Base-by-base conservation (phyloP, 2,329 filamentous ascomycete species). In the Exserohilum rostratum region DNA sequence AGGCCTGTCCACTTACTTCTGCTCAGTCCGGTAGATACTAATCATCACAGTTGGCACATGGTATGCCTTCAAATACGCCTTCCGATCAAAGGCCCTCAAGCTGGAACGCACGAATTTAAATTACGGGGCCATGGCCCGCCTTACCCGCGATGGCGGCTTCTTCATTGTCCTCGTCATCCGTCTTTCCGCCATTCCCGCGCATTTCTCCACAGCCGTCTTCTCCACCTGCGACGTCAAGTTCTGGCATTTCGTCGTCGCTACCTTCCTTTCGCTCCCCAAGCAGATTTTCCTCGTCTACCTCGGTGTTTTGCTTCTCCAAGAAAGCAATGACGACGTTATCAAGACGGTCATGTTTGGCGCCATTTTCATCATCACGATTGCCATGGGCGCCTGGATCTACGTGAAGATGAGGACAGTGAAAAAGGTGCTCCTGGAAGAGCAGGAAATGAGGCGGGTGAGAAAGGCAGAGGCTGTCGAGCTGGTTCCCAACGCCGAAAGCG, bases 141-240 rank as follows among this genome's bases (percentile, higher is more conserved):
- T 74, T 6, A 72, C 69, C 3, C 65, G 71, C 35, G 71, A 74
- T 40, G 68, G 66, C 25, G 70, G 70, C 6, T 74, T 73, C 57
- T 60, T 66, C 58, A 70, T 74, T 27, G 69, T 74, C 20, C 64
- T 74, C 10, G 30, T 74, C 18, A 74, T 74, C 48, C 69, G 71
- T 6, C 62, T 74, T 6, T 68, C 64, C 31, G 71, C 69, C n/a
- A 65, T 73, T 25, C 71, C 71, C 7, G 62, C 69, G 31, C 71
- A 74, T 56, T 73, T 74, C 56, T 69, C 65, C 17, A 72, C 70
- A 15, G 71, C 70, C 37, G 70, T 73, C 1, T 74, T 74, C 47
- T 71, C 68, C 17, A 74, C 71, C 31, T 74, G 70, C 60, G 67
- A 74, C 54, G 71, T 74, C 43, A 72, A 71, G 15, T 74, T 74